Base-by-base conservation (phyloP, 202 grass and related monocot species). In the Digitaria exilis region DNA sequence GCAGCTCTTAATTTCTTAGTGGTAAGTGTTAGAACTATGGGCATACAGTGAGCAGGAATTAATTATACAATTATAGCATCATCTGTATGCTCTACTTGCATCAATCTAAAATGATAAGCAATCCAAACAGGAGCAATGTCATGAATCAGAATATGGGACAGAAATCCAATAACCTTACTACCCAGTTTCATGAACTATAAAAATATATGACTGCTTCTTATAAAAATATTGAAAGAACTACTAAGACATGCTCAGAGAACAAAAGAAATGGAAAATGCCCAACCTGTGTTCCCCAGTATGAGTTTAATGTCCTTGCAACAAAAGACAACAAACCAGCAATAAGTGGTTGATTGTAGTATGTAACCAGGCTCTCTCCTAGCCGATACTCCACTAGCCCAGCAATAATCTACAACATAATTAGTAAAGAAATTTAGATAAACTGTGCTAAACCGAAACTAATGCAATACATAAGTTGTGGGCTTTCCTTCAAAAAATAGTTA, bases 241-340 rank as follows among this genome's bases (percentile, higher is more conserved):
- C 71, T 85, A 29, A 58, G 73, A 50, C 51, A 80, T 43, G 37
- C 8, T 85, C 42, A 77, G 26, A 86, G 25, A 67, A 49, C 48
- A 56, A 39, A 22, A 80, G 44, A 67, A 67, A 76, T 28, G 21
- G 42, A 64, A 46, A 37, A 81, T 49, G 39, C 10, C 83, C 78
- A 83, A 98, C 96, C 93, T 98, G 96, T 84, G 93, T 98, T 96
- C 93, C 96, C 90, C 91, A 96, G 75, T 98, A 98, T 37, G 96
- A 98, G 87, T 98, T 98, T 60, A 76, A 81, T 26, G 87, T 98
- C 73, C 96, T 94, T 67, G 83, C 87, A 60, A 87, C 78, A 62
- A 98, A 98, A 58, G 96, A 96, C 87, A 98, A 75, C 24, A 93
- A 41, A 73, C 92, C 90, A 35, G 89, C 91, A 90, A 96, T 86